Base-by-base conservation (phyloP, 2,329 filamentous ascomycete genomes). In the Colletotrichum musicola region DNA sequence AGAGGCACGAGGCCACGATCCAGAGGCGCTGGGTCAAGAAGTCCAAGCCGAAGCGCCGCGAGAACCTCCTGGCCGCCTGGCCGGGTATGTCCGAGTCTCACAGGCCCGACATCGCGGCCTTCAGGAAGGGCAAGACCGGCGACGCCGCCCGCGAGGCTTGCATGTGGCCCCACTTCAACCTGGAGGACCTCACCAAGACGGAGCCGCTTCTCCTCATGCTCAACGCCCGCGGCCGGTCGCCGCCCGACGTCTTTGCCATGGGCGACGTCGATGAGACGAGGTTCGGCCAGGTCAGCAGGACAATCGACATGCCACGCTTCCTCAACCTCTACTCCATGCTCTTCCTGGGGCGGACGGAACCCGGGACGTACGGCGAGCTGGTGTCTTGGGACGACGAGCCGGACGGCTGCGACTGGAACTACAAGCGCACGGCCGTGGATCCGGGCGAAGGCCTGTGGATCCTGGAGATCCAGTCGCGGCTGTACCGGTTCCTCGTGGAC, bases 11-110 rank as follows among this genome's bases (percentile, higher is more conserved):
- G 72, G 75, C 74, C 1, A 82, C 80, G 0, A 82, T 90, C 12
- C 81, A 82, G 61, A 86, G 82, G 69, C 81, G 87, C 46, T 90
- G 87, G 87, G 68, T 72, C 3, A 89, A 89, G 72, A 88, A 88
- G 75, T 82, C 79, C 1, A 79, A 77, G 12, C 56, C 76, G 14
- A 83, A 89, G 73, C 78, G 83, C 16, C 77, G 79, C 10, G 77
- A 81, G 3, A 77, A 88, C 3, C 75, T 90, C 2, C 73, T 85
- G 1, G 72, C 76, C n/a, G 79, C 77, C 1, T 87, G 84, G 84
- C 85, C 86, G 0, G 75, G 77, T 20, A 88, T 90, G 81, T 72
- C 86, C 0, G 53, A 71, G 0, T 71, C 60, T 0, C 87, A 89
- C 73, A 84, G 85, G 0, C 86, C 87, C 0, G 87, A 90, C 65